phyloP scores from a whole-genome alignment of 1,139 yeast species.

The Hyphopichia wangnamkhiaoensis region DNA sequence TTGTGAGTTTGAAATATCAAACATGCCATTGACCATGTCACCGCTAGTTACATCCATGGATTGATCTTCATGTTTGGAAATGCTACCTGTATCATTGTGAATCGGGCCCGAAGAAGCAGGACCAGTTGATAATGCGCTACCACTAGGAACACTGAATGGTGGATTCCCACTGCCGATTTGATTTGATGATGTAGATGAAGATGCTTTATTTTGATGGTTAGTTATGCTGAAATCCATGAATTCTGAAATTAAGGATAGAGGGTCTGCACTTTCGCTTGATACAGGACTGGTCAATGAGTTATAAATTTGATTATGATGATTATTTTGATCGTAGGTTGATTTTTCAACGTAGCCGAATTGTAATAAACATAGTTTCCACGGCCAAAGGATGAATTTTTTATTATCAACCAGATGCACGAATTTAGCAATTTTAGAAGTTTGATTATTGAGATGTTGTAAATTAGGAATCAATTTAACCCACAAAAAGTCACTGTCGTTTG shows the following conservation, averaged over 20 bases:
- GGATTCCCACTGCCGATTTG: conserved; percentile 3
- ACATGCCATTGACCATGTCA: conserved; percentile 21
- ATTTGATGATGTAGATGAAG: not conserved
- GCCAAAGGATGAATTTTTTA: conserved; percentile 68
- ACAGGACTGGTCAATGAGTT: conserved; percentile 12
- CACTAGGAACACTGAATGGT: conserved; percentile 30
- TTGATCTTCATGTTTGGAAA: conserved; percentile 3
- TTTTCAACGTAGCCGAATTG: conserved; percentile 45
- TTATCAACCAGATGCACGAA: conserved; percentile 54
- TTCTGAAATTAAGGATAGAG: conserved; percentile 35
- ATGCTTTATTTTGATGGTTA: conserved; percentile 15
- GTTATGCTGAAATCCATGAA: conserved; percentile 38
- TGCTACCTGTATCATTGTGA: conserved; percentile 12
- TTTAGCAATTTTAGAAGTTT: conserved; percentile 62
- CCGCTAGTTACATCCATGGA: conserved; percentile 6
- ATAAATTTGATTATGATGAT: conserved; percentile 16
- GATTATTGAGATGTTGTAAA: conserved; percentile 64
- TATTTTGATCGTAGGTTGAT: conserved; percentile 31
- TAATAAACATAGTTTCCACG: conserved; percentile 60
- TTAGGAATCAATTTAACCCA: conserved; percentile 75
- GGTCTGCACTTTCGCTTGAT: conserved; percentile 18
- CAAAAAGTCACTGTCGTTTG: conserved; percentile 19
- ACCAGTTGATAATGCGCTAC: conserved; percentile 21
- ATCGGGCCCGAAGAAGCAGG: conserved; percentile 24
- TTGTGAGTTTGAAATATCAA: conserved; percentile 20